phyloP scores from a whole-genome alignment of 139 green algal genomes.

The Pycnococcus provasolii region DNA sequence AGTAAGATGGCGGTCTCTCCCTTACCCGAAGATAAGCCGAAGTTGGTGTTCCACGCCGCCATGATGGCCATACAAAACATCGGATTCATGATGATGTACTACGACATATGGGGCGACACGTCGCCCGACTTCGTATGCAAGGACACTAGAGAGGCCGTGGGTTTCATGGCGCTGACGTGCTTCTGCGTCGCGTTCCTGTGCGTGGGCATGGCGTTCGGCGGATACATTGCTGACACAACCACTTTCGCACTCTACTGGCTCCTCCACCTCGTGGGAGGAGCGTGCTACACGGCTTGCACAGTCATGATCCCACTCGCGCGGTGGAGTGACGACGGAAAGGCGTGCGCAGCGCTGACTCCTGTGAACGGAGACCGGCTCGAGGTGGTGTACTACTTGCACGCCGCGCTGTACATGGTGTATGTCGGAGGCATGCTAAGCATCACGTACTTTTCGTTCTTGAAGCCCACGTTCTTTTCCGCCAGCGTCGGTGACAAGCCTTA shows the following conservation, averaged over 20 bases:
- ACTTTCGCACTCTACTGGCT: conserved; percentile 15
- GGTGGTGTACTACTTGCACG: conserved; percentile 3
- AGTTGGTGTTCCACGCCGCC: conserved; percentile 12
- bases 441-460: conserved; percentile 16
- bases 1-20: conserved; percentile 2
- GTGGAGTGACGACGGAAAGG: conserved; percentile 2
- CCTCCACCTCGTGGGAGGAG: conserved; percentile 14
- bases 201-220: conserved; percentile 13
- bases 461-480: conserved; percentile 1
- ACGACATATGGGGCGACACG: conserved; percentile 14
- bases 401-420: conserved; percentile 10
- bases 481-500: background rate
- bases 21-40: conserved; percentile 7
- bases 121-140: background rate
- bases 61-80: conserved; percentile 15
- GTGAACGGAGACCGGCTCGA: conserved; percentile 8
- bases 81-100: conserved; percentile 10
- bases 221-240: background rate
- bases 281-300: conserved; percentile 12
- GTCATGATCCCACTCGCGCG: conserved; percentile 12
- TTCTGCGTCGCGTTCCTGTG: conserved; percentile 8
- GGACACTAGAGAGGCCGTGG: conserved; percentile 1
- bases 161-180: conserved; percentile 10
- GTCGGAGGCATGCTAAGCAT: conserved; percentile 14
- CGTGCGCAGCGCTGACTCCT: background rate